Evolutionary conservation across 2,329 filamentous ascomycete species (phyloP).

Genomic region (Coniella lustricola): DNA sequence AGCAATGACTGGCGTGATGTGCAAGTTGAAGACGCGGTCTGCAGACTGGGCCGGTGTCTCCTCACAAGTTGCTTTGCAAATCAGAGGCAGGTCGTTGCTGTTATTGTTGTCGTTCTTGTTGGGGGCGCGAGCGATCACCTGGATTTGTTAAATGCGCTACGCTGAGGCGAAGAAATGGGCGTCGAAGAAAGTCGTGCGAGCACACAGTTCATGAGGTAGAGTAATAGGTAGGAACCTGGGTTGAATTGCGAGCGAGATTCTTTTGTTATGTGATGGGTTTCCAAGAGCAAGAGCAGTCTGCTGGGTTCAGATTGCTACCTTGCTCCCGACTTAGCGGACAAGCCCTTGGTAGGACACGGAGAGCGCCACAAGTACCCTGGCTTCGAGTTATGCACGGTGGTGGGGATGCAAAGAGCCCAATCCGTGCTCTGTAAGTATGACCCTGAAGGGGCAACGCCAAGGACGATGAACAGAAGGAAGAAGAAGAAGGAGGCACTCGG

Average conservation of each 20-base stretch:
- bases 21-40: no score
- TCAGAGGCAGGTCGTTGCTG: no score
- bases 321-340: constrained; percentile 5
- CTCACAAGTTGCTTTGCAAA: no score
- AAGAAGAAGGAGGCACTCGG: not conserved
- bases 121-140: no score
- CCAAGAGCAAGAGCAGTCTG: constrained; percentile 2
- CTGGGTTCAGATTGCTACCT: constrained; percentile 9
- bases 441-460: not conserved
- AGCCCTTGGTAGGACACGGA: constrained; percentile 8
- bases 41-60: no score
- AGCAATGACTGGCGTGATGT: no score
- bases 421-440: constrained; percentile 8
- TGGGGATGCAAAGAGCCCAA: constrained; percentile 12
- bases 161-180: not conserved
- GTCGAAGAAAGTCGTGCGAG: not conserved
- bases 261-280: constrained; percentile 10
- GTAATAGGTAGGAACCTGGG: not conserved
- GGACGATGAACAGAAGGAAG: constrained; percentile 6
- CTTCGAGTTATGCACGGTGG: constrained; percentile 9
- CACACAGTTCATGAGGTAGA: constrained; percentile 2
- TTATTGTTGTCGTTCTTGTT: no score
- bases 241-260: constrained; percentile 10
- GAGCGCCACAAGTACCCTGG: constrained; percentile 14
- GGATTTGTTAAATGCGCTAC: no score